phyloP scores from a whole-genome alignment of 176 grass and related monocot genomes.

The Cenchrus americanus region DNA sequence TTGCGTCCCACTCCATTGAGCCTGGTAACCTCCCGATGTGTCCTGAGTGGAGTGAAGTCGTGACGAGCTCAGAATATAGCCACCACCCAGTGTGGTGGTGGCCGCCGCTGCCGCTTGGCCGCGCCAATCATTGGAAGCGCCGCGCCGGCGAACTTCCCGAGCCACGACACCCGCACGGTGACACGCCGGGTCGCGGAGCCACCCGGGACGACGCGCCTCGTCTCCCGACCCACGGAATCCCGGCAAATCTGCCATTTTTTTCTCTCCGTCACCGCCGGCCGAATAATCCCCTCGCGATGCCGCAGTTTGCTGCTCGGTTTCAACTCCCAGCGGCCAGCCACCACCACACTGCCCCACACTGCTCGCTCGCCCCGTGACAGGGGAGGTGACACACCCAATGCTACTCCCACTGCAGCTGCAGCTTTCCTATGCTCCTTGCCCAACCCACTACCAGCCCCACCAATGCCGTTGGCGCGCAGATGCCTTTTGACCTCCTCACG shows the following conservation, averaged over 20 bases:
- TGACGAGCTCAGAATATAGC: not conserved
- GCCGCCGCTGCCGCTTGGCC: no score
- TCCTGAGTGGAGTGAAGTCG: not conserved
- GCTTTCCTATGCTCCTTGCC: conserved; percentile 14
- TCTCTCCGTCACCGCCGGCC: not conserved
- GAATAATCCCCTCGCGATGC: conserved; percentile 44
- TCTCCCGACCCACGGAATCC: not conserved
- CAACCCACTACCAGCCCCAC: not conserved
- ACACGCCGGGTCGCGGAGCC: not conserved
- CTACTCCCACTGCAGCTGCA: not conserved
- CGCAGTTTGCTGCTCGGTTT: conserved; percentile 22
- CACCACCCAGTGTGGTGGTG: not conserved
- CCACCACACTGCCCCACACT: not conserved
- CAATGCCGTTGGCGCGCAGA: conserved; percentile 9
- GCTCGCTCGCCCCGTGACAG: conserved; percentile 31
- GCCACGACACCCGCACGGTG: not conserved
- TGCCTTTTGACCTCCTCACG: conserved; percentile 43
- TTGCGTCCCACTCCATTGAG: not conserved
- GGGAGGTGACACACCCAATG: conserved; percentile 43
- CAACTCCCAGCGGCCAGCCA: conserved; percentile 40
- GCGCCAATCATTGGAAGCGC: conserved; percentile 25
- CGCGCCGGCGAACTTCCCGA: conserved; percentile 55
- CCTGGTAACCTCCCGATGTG: not conserved
- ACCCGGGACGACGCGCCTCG: not conserved
- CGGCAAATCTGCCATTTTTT: not conserved